These are phyloP conservation scores for Leccinum subtestaceum DNA, from an alignment of 768 basidiomycete genomes.

Conservation along the genomic window DNA sequence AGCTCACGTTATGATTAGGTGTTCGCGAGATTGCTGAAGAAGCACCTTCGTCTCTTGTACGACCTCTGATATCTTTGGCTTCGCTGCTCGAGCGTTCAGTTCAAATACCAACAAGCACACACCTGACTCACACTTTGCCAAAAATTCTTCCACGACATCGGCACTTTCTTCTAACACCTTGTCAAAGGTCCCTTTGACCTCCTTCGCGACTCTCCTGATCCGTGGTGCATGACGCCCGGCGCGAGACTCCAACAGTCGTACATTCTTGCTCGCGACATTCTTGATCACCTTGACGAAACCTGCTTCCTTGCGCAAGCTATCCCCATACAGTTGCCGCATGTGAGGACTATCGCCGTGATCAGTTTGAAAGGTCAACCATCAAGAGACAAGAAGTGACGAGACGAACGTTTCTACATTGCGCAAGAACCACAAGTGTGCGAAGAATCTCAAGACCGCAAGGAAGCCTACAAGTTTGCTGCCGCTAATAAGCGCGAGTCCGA, in stretches of 20 bases:
- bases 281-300: conserved; percentile 99
- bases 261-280: conserved; percentile 83
- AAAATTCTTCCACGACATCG: conserved; percentile 89
- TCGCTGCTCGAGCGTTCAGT: conserved; percentile 48
- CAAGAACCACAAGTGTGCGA: conserved; percentile 97
- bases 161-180: conserved; percentile 95
- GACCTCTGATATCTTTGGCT: conserved; percentile 83
- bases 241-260: conserved; percentile 66
- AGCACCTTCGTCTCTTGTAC: conserved; percentile 91
- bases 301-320: conserved; percentile 90
- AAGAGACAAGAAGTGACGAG: background rate
- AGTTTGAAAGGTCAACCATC: background rate
- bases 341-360: conserved; percentile 67
- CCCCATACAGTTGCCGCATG: conserved; percentile 95
- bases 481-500: conserved; percentile 89
- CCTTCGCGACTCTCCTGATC: conserved; percentile 77
- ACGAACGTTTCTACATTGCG: conserved; percentile 86
- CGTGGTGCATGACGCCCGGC: conserved; percentile 84
- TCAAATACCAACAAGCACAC: background rate
- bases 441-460: conserved; percentile 79
- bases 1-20: conserved; percentile 86
- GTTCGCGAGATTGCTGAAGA: conserved; percentile 86
- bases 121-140: conserved; percentile 73
- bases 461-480: conserved; percentile 88
- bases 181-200: conserved; percentile 92